Evolutionary conservation across 2,329 filamentous ascomycete genomes (phyloP), one percentile per base, ranked within the genome.

Genomic region (Apiospora pterosperma): DNA sequence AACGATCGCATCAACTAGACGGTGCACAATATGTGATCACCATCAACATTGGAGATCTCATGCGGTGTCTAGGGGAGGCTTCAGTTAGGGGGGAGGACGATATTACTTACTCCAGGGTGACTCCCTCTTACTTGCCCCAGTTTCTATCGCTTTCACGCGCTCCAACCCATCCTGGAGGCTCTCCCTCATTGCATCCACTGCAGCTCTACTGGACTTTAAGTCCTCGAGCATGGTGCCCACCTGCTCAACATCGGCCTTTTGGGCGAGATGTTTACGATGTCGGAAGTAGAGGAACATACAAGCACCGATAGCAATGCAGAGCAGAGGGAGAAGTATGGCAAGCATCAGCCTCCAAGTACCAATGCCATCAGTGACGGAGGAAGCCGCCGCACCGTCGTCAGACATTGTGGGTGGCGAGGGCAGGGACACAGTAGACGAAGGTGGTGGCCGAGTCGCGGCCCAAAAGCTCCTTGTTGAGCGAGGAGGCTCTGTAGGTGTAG

Each of bases 181-280:
- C 4, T 58, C 12, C 28, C 12, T 41, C 63, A 64, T 55, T 10
- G 36, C 59, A 5, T 25, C 59, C 3, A 64, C 34, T n/a, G 55
- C 36, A 16, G 38, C 36, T 7, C 21, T 11, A 25, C 42, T 58
- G 16, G 42, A 16, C 12, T 28, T 44, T 23, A 64, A 38, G 10
- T 62, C 63, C 16, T 58, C 5, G 36, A 64, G 39, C 63, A 64
- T 64, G 36, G 42, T 62, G 28, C 63, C 63, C 34, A 64, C 39
- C 16, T 58, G 16, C 42, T 64, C 63, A 1, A 59, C 19, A 6
- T 64, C 42, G 34, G 16, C 21, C 63, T 42, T 52, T n/a, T 38
- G 16, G 23, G 5, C 6, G 10, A 28, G 16, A 11, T 62, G 36
- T 14, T 28, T 39, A 23, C 59, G 63, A 25, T 64, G 44, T 2